These are phyloP conservation scores for Comarum palustre DNA, from an alignment of 306 rosid species.

Conservation along the genomic window DNA sequence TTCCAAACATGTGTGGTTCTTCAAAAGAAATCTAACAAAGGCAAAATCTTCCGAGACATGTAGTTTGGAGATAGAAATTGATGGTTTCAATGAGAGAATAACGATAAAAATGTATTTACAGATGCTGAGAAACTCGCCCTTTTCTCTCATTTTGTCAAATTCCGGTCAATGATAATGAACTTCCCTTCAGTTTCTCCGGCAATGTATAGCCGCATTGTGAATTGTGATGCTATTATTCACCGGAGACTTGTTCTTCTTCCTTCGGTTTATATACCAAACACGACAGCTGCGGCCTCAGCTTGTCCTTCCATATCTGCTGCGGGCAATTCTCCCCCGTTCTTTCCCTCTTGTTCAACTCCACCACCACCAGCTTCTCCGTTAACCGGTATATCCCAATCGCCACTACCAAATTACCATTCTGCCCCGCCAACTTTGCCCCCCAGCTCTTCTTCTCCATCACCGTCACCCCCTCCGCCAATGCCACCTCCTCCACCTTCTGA, in stretches of 20 bases:
- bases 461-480: slow-evolving; percentile 22
- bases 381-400: slow-evolving; percentile 45
- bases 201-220: not conserved
- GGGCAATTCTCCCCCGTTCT: not conserved
- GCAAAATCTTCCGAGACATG: not conserved
- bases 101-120: not conserved
- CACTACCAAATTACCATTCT: slow-evolving; percentile 39
- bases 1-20: not conserved
- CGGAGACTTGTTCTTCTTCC: slow-evolving; percentile 28
- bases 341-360: slow-evolving; percentile 40
- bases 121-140: not conserved
- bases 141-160: not conserved
- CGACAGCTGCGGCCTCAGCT: slow-evolving; percentile 42
- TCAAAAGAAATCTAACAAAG: too few species aligned
- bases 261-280: slow-evolving; percentile 33
- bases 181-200: not conserved
- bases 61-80: not conserved
- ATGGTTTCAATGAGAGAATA: not conserved
- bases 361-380: slow-evolving; percentile 60
- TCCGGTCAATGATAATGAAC: slow-evolving; percentile 1
- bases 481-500: slow-evolving; percentile 41
- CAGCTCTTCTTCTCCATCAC: slow-evolving; percentile 36
- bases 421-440: slow-evolving; percentile 49
- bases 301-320: slow-evolving; percentile 43
- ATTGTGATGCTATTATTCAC: not conserved